Percentiles rank a stretch among this genome's conserved stretches.
Conservation (phyloP, 345 rosid species). For the Brassica nigra region DNA sequence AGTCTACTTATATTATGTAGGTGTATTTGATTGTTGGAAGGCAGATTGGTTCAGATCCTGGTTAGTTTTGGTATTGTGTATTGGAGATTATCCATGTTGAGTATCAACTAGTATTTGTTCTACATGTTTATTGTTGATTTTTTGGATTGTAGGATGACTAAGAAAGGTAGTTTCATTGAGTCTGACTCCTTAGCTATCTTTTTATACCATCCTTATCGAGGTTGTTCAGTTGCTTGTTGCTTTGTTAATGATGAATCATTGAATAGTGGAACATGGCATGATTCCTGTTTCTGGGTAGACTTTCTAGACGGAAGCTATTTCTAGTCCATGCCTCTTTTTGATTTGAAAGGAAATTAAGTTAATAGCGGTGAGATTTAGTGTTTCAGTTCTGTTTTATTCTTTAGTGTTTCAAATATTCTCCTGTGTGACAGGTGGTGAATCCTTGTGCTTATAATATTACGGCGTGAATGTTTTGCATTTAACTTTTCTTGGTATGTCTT, state of each 20-base stretch:
- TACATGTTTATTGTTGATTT: constrained; percentile 16
- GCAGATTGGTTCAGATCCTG: constrained; percentile 25
- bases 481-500: constrained; percentile 18
- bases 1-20: neutral
- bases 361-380: neutral
- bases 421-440: constrained; percentile 6
- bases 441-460: neutral
- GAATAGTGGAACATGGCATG: constrained; percentile 10
- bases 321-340: neutral
- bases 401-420: neutral
- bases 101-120: neutral
- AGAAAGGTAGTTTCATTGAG: neutral
- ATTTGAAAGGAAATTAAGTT: constrained; percentile 2
- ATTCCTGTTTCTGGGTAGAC: neutral
- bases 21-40: constrained; percentile 24
- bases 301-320: neutral
- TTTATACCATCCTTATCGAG: neutral
- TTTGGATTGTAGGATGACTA: constrained; percentile 20
- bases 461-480: constrained; percentile 5
- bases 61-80: constrained; percentile 7
- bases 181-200: constrained; percentile 22
- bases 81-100: neutral
- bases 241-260: constrained; percentile 24
- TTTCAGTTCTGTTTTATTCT: neutral
- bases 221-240: constrained; percentile 20